Evolutionary conservation across 768 basidiomycete genomes (phyloP).

Genomic region (Sutorius australiensis): DNA sequence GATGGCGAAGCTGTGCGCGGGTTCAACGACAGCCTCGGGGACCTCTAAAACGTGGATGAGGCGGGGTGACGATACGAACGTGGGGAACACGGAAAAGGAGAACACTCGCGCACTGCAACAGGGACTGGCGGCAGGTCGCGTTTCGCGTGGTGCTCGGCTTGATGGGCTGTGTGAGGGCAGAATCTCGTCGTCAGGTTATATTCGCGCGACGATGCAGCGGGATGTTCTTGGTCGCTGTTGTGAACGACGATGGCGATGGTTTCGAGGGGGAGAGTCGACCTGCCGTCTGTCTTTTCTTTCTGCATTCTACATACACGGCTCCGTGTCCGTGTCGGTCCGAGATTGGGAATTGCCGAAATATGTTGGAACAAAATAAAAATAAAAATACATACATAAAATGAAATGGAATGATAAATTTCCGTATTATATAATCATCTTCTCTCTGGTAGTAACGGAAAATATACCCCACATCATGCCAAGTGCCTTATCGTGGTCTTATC

Average conservation of each 20-base stretch:
- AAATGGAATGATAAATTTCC: background rate
- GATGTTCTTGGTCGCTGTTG: background rate
- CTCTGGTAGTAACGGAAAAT: background rate
- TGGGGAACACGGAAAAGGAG: constrained; percentile 21
- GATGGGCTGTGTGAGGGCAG: constrained; percentile 3
- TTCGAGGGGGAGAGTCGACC: background rate
- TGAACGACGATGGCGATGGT: constrained; percentile 8
- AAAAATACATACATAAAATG: background rate
- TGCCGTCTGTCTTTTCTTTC: constrained; percentile 1
- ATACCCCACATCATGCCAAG: constrained; percentile 21
- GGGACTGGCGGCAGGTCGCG: background rate
- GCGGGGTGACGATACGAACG: constrained; percentile 23
- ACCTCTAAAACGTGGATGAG: constrained; percentile 24
- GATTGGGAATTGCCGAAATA: constrained; percentile 14
- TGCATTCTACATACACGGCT: constrained; percentile 12
- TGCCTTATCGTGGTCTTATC: constrained; percentile 24
- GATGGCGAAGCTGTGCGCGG: constrained; percentile 20
- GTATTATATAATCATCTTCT: constrained; percentile 12
- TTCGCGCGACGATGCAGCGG: background rate
- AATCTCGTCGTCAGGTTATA: background rate
- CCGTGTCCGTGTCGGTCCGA: constrained; percentile 28
- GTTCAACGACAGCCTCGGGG: constrained; percentile 22
- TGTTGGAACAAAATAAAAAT: background rate
- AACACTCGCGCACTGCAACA: constrained; percentile 1
- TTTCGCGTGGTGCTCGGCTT: constrained; percentile 1